Evolutionary conservation across 495 filamentous ascomycete species (phyloP), one percentile per base, ranked within the genome.

Genomic region (Penicillium roqueforti): DNA sequence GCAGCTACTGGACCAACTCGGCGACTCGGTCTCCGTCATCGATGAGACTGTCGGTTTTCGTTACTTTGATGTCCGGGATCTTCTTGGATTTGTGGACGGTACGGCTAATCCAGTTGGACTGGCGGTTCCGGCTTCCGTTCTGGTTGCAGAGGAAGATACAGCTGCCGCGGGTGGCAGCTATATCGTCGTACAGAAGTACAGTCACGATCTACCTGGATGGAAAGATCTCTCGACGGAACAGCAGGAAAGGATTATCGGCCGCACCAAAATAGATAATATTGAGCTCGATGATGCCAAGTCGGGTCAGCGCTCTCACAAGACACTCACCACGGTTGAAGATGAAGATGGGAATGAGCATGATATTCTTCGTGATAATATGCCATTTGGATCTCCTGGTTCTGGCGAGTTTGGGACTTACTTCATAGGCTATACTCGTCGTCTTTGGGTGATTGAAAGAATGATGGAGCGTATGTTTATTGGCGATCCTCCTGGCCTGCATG

Each of bases 401-500:
- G 74, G 69, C 1, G 70, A 82, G 62, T 82, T 80, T 51, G 80
- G 80, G 14, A 83, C 80, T 2, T 83, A 82, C 59, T 82, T 83
- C 43, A 82, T 82, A 54, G 80, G 79, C 5, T 83, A 83, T 55
- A 78, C 80, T 11, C 61, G 73, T 2, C 63, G 69, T 4, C 51
- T 83, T 4, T 83, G 80, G 79, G 80, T 83, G 3, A 76, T 81
- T 55, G 80, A 83, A 64, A 69, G 69, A 57, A 83, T 83, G 80
- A 52, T 82, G 54, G 70, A 81, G 58, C 68, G 76, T 5, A 83
- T 83, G 79, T 82, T 81, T 61, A 53, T 81, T 32, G 80, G 80
- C 1, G 49, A 79, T 41, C 80, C 80, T 0, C 74, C 76, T 3
- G 80, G 80, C 0, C 40, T 80, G 45, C 78, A 83, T 60, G 80